phyloP scores from a whole-genome alignment of 345 rosid species.

The Acer saccharum region DNA sequence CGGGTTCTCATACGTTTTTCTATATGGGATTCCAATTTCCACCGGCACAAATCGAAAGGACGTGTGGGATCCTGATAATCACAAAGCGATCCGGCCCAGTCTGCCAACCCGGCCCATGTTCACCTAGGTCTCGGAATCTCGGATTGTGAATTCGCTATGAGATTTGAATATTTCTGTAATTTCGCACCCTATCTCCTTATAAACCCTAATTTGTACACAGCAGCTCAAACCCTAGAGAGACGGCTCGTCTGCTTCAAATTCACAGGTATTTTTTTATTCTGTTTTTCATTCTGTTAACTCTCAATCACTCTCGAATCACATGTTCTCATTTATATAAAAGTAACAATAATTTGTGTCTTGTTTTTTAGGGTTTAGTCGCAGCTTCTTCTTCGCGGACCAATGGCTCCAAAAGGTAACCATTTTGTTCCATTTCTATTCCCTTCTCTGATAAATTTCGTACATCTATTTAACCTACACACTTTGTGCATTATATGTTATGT shows the following conservation, averaged over 20 bases:
- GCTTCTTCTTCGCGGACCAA: slow-evolving; percentile 11
- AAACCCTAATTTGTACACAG: slow-evolving; percentile 28
- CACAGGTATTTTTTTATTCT: slow-evolving; percentile 24
- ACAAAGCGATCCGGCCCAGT: neutral
- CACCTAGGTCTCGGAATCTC: too few species aligned
- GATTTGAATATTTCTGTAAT: slow-evolving; percentile 17
- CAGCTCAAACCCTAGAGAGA: slow-evolving; percentile 31
- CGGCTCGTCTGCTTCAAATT: slow-evolving; percentile 21
- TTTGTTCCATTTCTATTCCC: neutral
- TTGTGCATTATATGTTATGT: neutral
- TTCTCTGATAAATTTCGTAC: neutral
- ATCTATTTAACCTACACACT: neutral
- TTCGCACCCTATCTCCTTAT: slow-evolving; percentile 4
- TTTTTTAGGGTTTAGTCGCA: slow-evolving; percentile 2
- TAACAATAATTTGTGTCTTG: neutral
- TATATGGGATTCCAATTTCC: too few species aligned
- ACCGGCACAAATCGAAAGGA: too few species aligned
- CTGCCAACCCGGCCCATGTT: neutral
- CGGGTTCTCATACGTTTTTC: too few species aligned
- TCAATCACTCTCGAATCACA: neutral
- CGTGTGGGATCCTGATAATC: too few species aligned
- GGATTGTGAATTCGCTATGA: neutral
- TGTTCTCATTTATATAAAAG: too few species aligned
- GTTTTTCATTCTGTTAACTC: neutral
- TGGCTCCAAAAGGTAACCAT: slow-evolving; percentile 24